Base-by-base conservation (phyloP, 768 basidiomycete species). In the Xerocomellus chrysenteron region DNA sequence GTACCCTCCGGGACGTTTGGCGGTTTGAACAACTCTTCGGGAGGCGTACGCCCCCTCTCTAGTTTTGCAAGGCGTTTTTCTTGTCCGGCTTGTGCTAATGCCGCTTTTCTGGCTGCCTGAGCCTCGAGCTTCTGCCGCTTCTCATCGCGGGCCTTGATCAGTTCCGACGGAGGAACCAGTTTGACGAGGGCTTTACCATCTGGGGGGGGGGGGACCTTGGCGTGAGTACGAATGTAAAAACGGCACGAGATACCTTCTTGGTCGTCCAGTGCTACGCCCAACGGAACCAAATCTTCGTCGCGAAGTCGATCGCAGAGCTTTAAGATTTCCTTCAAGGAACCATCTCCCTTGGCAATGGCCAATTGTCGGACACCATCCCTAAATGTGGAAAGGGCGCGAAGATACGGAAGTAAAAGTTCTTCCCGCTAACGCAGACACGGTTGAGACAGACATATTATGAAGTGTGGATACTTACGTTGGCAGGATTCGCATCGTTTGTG, bases 121-220 rank as follows among this genome's bases (percentile, higher is more conserved):
- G 84, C 91, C 57, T 88, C 86, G 17, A 77, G 77, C 48, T 80
- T 80, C 4, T 85, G 87, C 7, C 84, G 82, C 74, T 97, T 98
- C 67, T 94, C 94, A 58, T 98, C 94, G 45, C 94, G 85, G 2
- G 85, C 87, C 66, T 80, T 87, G 62, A 94, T 83, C 39, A 99
- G 78, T 54, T 91, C 85, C 13, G 83, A 82, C 2, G 95, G 86
- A 39, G 91, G 77, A 26, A 95, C 91, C 42, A 98, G 79, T 73
- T 98, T 98, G 57, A 97, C 90, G 32, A 98, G 84, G 4, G 96
- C 96, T 66, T 86, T 87, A n/a, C 95, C 95, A 76, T 95, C 94
- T 94, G 61, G 32, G 32, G 21, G 21, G n/a, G n/a, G 46, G 37
- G 32, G 37, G 11, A 48, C 35, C 16, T 52, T 28, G 24, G 55